Base-by-base conservation (phyloP, 2,329 filamentous ascomycete species). In the Sordariomycetes sp. region DNA sequence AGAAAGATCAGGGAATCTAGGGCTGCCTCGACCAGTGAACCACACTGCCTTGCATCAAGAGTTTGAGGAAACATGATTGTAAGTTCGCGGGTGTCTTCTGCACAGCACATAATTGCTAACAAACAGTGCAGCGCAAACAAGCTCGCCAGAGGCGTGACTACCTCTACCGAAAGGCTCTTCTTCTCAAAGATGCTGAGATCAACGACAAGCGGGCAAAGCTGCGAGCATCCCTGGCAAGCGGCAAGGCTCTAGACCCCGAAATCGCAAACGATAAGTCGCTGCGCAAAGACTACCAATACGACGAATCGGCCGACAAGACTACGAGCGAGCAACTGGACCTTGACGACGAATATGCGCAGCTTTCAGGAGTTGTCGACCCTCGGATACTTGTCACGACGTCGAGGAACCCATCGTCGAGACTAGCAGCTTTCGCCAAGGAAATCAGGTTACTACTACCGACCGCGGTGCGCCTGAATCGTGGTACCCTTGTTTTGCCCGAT, bases 361-460 rank as follows among this genome's bases (percentile, higher is more conserved):
- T 95, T 1, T 92, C 84, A n/a, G 92, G 92, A 21, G 77, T 96
- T 25, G 76, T 92, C 24, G 92, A 96, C 46, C 87, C 90, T 6
- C 73, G 88, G 34, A 79, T 94, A 4, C 71, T 94, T 4, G 84
- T 95, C 33, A 94, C 90, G 17, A 98, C 92, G 4, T 92, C 84
- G 30, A 76, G 92, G 51, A 83, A 90, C 45, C 90, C 92, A 15
- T 90, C 82, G 20, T 82, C 84, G 31, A 73, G 92, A 35, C 68
- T 98, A 8, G 74, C 78, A n/a, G 80, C 86, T 1, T 98, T 98
- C 51, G 82, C 86, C 20, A 96, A 98, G 55, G 92, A 96, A 57
- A 82, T 94, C 34, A 70, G 87, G 33, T 65, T 94, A 15, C 64
- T 94, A 6, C 66, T 94, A 1, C 90, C 88, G 0, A 95, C 88